Evolutionary conservation across 2,329 filamentous ascomycete species (phyloP).

Genomic region (Kalmusia sp.): DNA sequence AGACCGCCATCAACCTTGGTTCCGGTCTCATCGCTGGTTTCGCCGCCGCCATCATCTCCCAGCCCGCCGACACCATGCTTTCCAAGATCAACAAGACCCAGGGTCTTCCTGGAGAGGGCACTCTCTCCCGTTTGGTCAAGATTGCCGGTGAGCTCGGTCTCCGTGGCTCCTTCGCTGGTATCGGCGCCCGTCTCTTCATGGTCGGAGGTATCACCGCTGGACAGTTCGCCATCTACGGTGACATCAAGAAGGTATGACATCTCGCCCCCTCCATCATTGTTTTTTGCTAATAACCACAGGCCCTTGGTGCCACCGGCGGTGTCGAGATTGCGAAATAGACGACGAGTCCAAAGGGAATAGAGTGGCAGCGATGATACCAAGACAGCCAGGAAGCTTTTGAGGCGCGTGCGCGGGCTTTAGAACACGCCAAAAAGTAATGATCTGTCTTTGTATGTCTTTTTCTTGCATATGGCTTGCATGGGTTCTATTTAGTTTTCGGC

Average conservation of each 20-base stretch:
- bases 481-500: conserved; percentile 27
- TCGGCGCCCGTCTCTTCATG: conserved; percentile 80
- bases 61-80: conserved; percentile 93
- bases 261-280: too few species aligned
- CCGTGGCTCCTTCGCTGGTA: conserved; percentile 78
- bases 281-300: too few species aligned
- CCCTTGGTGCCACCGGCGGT: conserved; percentile 74
- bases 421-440: conserved; percentile 29
- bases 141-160: conserved; percentile 86
- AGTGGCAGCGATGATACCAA: conserved; percentile 31
- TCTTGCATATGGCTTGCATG: conserved; percentile 38
- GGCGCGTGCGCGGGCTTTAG: conserved; percentile 22
- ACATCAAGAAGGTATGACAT: conserved; percentile 5
- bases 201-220: conserved; percentile 62
- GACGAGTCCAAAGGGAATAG: conserved; percentile 7
- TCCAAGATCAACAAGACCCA: conserved; percentile 97
- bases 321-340: conserved; percentile 37
- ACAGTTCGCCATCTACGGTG: conserved; percentile 88
- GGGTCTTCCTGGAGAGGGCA: conserved; percentile 85
- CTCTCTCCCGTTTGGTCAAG: conserved; percentile 81
- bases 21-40: conserved; percentile 88
- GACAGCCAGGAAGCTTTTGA: conserved; percentile 31
- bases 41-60: conserved; percentile 84
- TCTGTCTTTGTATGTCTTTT: conserved; percentile 30
- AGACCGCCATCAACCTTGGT: conserved; percentile 83